Base-by-base conservation (phyloP, 495 filamentous ascomycete species). In the Xylaria longipes region DNA sequence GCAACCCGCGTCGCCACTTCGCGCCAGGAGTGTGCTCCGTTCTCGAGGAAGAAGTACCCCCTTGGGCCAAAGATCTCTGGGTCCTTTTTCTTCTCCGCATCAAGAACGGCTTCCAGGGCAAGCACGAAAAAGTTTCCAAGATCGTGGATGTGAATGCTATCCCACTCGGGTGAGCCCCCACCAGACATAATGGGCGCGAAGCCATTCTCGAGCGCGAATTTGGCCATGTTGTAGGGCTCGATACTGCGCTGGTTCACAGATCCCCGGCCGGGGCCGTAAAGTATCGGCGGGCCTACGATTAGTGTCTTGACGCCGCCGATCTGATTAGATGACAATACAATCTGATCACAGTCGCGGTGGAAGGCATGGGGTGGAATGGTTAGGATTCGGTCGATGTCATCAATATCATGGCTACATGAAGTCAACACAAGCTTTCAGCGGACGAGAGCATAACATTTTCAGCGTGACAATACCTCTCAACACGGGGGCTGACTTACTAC, bases 11-110 rank as follows among this genome's bases (percentile, higher is more conserved):
- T 84, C 46, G 91, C 84, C 33, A 94, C 79, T 58, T 93, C 87
- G 41, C 89, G 89, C 92, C 92, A 96, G 35, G 71, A 74, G 76
- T 92, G 91, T 61, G 89, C 80, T 5, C 89, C 92, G 73, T 90
- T 91, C 79, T 93, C 90, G 45, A 87, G 85, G 70, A 94, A 87
- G 79, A 92, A 95, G 78, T 96, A 95, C 2, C 88, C 93, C 73
- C 91, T 84, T 11, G 85, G 81, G 9, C 90, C 91, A 89, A 93
- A 97, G 17, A 92, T 89, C 46, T 92, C 91, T 29, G 87, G 76
- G 71, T 82, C 72, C 15, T 57, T 61, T 31, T 63, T 68, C 73
- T 75, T 76, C 31, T 69, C 61, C 17, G 78, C 72, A 57, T 80
- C 77, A 35, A 79, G 75, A 41, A 91, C 92, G 6, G 90, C 90